Percentiles rank a stretch among this genome's conserved stretches.
Evolutionary conservation across 2,329 filamentous ascomycete genomes (phyloP).

Genomic region (Teratosphaeria destructans): DNA sequence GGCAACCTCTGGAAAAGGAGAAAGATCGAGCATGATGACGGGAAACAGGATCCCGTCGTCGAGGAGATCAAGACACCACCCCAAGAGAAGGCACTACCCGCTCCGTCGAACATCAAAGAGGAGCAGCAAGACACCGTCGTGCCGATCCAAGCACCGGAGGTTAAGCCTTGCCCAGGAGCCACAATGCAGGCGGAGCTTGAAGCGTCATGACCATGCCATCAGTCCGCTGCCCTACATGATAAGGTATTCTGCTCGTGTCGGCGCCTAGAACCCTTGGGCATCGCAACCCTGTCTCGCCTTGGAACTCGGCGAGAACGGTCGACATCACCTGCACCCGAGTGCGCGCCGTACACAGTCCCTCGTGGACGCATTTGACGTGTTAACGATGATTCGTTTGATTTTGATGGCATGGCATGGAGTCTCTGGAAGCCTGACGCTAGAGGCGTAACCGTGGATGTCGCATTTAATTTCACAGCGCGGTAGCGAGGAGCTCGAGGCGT

Average conservation of each 20-base stretch:
- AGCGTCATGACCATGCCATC: not conserved
- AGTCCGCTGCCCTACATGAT: not conserved
- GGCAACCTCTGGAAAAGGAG: conserved; percentile 61
- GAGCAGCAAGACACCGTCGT: conserved; percentile 7
- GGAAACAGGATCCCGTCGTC: not conserved
- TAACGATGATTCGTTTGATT: conserved; percentile 10
- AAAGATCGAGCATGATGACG: conserved; percentile 45
- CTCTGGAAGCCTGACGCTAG: conserved; percentile 17
- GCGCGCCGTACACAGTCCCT: not conserved
- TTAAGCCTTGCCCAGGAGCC: not conserved
- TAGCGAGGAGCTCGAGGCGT: conserved; percentile 1
- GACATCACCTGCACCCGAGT: not conserved
- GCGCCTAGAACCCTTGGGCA: not conserved
- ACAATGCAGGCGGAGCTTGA: not conserved
- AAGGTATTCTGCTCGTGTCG: too few species aligned
- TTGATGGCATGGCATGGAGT: conserved; percentile 1
- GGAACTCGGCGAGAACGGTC: not conserved
- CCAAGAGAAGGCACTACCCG: conserved; percentile 7
- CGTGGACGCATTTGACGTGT: conserved; percentile 11
- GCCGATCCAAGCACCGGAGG: not conserved
- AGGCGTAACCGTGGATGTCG: conserved; percentile 5
- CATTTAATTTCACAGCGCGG: not conserved
- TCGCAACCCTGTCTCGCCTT: not conserved
- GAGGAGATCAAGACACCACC: not conserved
- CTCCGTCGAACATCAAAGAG: conserved; percentile 14